Evolutionary conservation across 163 green algal genomes (phyloP), one percentile per base, ranked within the genome.

Genomic region (Volvox carteri): DNA sequence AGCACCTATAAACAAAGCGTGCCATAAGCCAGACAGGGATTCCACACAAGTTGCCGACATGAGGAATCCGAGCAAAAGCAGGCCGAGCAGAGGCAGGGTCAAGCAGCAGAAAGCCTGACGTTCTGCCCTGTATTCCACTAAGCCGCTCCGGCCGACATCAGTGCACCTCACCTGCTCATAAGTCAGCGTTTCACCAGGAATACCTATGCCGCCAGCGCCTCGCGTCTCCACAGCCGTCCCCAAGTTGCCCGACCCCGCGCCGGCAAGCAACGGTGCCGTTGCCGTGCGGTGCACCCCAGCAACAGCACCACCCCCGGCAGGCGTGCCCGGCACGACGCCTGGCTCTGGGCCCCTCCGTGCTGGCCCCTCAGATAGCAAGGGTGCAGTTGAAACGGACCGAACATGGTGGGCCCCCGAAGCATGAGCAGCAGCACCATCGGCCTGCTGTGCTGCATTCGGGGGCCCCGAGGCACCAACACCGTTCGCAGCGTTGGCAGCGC

Each of bases 111-210:
- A n/a, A n/a, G n/a, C n/a, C n/a, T n/a, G n/a, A n/a, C n/a, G n/a
- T n/a, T n/a, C n/a, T n/a, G n/a, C n/a, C n/a, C n/a, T n/a, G n/a
- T n/a, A n/a, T n/a, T n/a, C n/a, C n/a, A n/a, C n/a, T n/a, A n/a
- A n/a, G n/a, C n/a, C n/a, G n/a, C n/a, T n/a, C n/a, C n/a, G n/a
- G n/a, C 28, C 28, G 28, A 37, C 3, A n/a, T 12, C 70, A 33
- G 19, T 1, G 23, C 11, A 4, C 7, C 78, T 1, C 37, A 87
- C 81, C 81, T 87, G 42, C 42, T 87, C 81, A 28, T 87, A 79
- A 19, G 81, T 78, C 46, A 87, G 48, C 0, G 65, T 48, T 18
- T 73, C n/a, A 3, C 65, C 65, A 0, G 81, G 81, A 35, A 87
- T 87, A 65, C 35, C 42, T 30, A 58, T 52, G 44, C 73, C 39